These are phyloP conservation scores for Boletus pseudo-olivaceus DNA, from an alignment of 768 basidiomycete species.

Conservation along the genomic window DNA sequence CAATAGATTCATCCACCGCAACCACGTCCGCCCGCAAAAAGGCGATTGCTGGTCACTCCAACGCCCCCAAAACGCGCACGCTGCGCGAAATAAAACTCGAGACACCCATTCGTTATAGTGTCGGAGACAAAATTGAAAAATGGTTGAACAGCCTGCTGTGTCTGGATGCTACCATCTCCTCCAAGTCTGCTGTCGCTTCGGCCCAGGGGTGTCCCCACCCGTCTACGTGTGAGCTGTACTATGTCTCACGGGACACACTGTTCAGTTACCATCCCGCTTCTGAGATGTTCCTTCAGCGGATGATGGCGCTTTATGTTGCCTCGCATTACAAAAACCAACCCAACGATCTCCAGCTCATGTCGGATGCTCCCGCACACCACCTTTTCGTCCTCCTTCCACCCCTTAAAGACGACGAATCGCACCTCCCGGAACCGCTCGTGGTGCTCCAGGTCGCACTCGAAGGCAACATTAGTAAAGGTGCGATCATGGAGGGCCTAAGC, in stretches of 20 bases:
- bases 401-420: conserved; percentile 83
- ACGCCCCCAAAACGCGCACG: conserved; percentile 61
- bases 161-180: conserved; percentile 74
- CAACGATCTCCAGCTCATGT: conserved; percentile 96
- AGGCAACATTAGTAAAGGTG: conserved; percentile 83
- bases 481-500: conserved; percentile 80
- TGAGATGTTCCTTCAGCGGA: conserved; percentile 95
- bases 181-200: conserved; percentile 34
- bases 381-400: conserved; percentile 95
- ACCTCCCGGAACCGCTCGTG: conserved; percentile 91
- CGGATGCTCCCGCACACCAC: conserved; percentile 95
- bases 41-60: conserved; percentile 42
- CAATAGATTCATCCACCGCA: conserved; percentile 37
- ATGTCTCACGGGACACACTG: conserved; percentile 91
- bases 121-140: conserved; percentile 85
- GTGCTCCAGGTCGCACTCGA: conserved; percentile 96
- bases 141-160: conserved; percentile 93
- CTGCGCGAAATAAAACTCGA: conserved; percentile 93
- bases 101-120: conserved; percentile 88
- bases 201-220: conserved; percentile 92
- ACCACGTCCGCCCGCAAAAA: conserved; percentile 51
- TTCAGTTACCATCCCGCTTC: conserved; percentile 97
- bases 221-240: conserved; percentile 89
- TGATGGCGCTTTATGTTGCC: conserved; percentile 98
- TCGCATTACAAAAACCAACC: conserved; percentile 99